Base-by-base conservation (phyloP, 169 alveolate species). In the Eimeria necatrix region DNA sequence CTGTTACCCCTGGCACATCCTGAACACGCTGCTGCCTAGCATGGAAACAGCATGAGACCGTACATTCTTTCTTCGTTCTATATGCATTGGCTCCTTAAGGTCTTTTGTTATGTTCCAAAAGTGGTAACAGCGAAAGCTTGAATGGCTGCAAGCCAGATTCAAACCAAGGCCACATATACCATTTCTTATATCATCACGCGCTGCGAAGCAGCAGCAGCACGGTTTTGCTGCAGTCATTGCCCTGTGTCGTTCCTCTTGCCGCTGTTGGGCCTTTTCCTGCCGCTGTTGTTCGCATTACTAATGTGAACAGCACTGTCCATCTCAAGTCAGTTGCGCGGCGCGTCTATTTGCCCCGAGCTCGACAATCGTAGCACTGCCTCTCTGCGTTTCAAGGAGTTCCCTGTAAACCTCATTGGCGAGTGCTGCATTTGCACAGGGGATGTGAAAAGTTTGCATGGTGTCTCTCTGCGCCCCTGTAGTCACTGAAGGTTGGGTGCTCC, bases 371-470 rank as follows among this genome's bases (percentile, higher is more conserved):
- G 83, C 73, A 49, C 61, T 56, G 52, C 91, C 78, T 24, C 95
- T 61, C 64, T 91, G 91, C 18, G 91, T 84, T 60, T 91, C 95
- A 4, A 76, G 90, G 41, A 91, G 91, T 84, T 74, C 95, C 76
- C 56, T 70, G 52, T 91, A 91, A 64, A 91, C 86, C 81, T 91
- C 91, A 20, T 51, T 24, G 4, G 91, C 74, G 59, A 46, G 91
- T 6, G 84, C 71, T 6, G 95, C 84, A 32, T 53, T 81, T 22
- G 53, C 60, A n/a, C 95, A 91, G 22, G 95, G 95, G 61, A 91
- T 84, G 46, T 76, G 80, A 84, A 59, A 91, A 4, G 70, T 81
- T 22, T 49, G 73, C 83, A 20, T 48, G 49, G 18, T 68, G 32
- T 61, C 83, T 61, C 84, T 85, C 32, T 48, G 51, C 53, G 64